Evolutionary conservation across 2,329 filamentous ascomycete species (phyloP).

Genomic region (Cladosporium sp.): DNA sequence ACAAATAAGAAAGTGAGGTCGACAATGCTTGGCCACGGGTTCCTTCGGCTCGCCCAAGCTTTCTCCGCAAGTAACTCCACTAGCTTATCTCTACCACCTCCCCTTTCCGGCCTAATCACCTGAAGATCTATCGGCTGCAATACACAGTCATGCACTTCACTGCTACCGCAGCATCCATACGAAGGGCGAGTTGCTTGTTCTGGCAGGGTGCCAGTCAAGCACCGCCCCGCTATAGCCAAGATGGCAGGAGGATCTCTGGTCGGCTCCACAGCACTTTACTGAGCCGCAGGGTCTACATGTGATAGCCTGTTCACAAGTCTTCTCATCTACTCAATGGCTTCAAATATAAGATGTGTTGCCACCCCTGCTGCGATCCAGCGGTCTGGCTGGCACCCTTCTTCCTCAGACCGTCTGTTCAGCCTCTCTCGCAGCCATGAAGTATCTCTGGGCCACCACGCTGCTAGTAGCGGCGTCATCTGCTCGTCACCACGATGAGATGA

Average conservation of each 20-base stretch:
- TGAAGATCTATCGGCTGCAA: not conserved
- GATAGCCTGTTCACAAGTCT: not conserved
- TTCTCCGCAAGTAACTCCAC: not conserved
- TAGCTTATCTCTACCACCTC: slow-evolving; percentile 7
- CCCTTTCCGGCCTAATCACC: not conserved
- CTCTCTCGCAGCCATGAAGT: not conserved
- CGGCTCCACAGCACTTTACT: not conserved
- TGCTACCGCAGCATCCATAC: not conserved
- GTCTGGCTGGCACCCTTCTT: not conserved
- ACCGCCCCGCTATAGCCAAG: not conserved
- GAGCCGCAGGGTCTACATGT: not conserved
- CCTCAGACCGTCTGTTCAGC: not conserved
- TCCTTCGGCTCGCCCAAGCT: not conserved
- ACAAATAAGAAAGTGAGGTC: not conserved
- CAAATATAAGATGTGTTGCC: not conserved
- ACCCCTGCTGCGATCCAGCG: not conserved
- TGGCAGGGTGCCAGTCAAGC: not conserved
- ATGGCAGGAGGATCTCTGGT: not conserved
- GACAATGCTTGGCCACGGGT: not conserved
- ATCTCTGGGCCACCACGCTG: not conserved
- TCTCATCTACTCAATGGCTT: too few species aligned
- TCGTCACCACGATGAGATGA: slow-evolving; percentile 2
- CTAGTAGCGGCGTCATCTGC: not conserved
- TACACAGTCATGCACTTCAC: not conserved
- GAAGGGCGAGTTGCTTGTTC: not conserved